These are phyloP conservation scores for Thinopyrum elongatum DNA, from an alignment of 176 grass and related monocot species.

Conservation along the genomic window DNA sequence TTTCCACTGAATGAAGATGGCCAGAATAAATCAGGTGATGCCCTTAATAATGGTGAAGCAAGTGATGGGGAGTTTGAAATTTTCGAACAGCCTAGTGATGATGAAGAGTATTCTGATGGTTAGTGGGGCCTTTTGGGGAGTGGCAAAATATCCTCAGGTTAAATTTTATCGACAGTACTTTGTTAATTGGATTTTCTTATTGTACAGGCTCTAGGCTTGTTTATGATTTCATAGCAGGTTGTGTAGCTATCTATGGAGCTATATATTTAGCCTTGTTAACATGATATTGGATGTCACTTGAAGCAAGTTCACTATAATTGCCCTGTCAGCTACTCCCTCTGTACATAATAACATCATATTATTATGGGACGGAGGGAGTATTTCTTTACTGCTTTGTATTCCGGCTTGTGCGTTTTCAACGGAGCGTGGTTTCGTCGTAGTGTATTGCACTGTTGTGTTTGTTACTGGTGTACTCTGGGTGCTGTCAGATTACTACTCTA, in stretches of 20 bases:
- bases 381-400: not conserved
- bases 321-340: not conserved
- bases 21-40: conserved; percentile 18
- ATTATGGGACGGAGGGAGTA: not conserved
- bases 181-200: not conserved
- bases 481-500: too few species aligned
- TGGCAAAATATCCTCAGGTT: not conserved
- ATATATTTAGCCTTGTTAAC: not conserved
- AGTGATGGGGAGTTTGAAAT: conserved; percentile 86
- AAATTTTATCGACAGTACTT: not conserved
- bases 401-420: too few species aligned
- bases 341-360: too few species aligned
- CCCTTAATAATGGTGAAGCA: conserved; percentile 21
- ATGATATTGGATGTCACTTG: not conserved
- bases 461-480: too few species aligned
- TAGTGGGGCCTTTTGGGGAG: not conserved
- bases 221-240: not conserved
- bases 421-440: too few species aligned
- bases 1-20: conserved; percentile 54
- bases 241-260: not conserved
- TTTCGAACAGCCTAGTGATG: conserved; percentile 75
- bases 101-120: conserved; percentile 43
- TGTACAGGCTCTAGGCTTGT: not conserved
- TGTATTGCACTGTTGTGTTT: too few species aligned
- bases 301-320: not conserved